Percentiles rank a stretch among this genome's conserved stretches.
These are phyloP conservation scores for Ceratocystis lukuohia DNA, from an alignment of 2,329 filamentous ascomycete species.

Conservation along the genomic window DNA sequence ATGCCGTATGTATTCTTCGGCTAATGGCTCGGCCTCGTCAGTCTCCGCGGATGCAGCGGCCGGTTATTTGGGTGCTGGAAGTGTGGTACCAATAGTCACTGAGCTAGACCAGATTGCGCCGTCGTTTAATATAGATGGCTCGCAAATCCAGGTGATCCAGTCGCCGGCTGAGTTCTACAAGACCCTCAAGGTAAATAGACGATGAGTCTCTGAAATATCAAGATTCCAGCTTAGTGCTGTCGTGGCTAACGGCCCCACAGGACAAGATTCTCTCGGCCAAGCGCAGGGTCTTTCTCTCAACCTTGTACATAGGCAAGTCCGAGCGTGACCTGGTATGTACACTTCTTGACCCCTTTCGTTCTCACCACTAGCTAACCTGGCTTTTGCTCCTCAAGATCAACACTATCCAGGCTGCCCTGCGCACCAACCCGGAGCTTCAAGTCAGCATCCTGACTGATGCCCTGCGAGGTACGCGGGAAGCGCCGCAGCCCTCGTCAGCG, in stretches of 20 bases:
- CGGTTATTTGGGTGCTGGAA: constrained; percentile 23
- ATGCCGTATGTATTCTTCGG: constrained; percentile 12
- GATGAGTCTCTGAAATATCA: neutral
- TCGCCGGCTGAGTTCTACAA: constrained; percentile 84
- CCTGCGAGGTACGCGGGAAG: constrained; percentile 79
- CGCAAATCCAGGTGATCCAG: constrained; percentile 64
- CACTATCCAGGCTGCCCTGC: constrained; percentile 61
- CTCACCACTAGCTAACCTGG: constrained; percentile 11
- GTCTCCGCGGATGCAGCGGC: constrained; percentile 21
- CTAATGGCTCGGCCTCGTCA: neutral
- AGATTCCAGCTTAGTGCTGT: neutral
- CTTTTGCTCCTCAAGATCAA: constrained; percentile 41
- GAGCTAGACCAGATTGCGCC: constrained; percentile 84
- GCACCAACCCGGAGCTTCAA: constrained; percentile 58
- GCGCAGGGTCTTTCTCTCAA: constrained; percentile 78
- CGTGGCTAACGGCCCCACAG: constrained; percentile 29
- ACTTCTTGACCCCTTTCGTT: constrained; percentile 13
- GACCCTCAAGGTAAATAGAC: constrained; percentile 59
- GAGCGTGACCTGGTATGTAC: constrained; percentile 63
- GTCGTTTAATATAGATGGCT: constrained; percentile 73
- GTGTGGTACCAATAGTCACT: constrained; percentile 40
- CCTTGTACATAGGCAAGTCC: constrained; percentile 87
- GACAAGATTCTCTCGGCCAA: constrained; percentile 70
- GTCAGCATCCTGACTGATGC: constrained; percentile 87
- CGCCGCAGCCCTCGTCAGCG: constrained; percentile 71